Evolutionary conservation across 2,329 filamentous ascomycete species (phyloP).

Genomic region (Hymenoscyphus occultus): DNA sequence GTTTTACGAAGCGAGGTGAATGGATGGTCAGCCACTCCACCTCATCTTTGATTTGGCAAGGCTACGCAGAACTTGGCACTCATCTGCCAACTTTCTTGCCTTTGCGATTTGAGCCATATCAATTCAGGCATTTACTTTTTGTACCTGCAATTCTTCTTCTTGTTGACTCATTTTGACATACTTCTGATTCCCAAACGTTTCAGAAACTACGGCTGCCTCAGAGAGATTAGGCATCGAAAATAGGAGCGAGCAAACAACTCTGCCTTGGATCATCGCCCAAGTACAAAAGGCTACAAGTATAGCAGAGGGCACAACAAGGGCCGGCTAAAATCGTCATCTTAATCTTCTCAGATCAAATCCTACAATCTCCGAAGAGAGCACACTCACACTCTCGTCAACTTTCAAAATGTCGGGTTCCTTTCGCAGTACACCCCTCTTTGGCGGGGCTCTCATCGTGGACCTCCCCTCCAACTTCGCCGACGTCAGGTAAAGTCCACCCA

Average conservation of each 20-base stretch:
- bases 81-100: conserved; percentile 1
- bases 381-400: background rate
- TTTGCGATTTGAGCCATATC: background rate
- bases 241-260: background rate
- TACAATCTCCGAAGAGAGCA: background rate
- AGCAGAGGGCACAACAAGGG: background rate
- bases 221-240: conserved; percentile 11
- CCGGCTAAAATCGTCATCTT: background rate
- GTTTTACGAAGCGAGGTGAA: background rate
- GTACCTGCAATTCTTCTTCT: background rate
- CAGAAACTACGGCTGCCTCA: background rate
- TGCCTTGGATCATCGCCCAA: conserved; percentile 9
- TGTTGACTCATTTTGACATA: conserved; percentile 3
- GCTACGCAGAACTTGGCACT: background rate
- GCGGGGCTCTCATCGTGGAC: conserved; percentile 68
- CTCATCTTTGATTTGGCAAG: background rate
- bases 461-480: conserved; percentile 68
- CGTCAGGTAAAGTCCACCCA: conserved; percentile 56
- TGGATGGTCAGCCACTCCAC: background rate
- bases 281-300: background rate
- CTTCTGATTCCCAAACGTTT: background rate
- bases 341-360: background rate
- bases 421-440: conserved; percentile 61
- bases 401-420: conserved; percentile 49
- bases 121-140: conserved; percentile 3